Conservation (phyloP, 2,329 filamentous ascomycete species). For the Colletotrichum lindemuthianum region DNA sequence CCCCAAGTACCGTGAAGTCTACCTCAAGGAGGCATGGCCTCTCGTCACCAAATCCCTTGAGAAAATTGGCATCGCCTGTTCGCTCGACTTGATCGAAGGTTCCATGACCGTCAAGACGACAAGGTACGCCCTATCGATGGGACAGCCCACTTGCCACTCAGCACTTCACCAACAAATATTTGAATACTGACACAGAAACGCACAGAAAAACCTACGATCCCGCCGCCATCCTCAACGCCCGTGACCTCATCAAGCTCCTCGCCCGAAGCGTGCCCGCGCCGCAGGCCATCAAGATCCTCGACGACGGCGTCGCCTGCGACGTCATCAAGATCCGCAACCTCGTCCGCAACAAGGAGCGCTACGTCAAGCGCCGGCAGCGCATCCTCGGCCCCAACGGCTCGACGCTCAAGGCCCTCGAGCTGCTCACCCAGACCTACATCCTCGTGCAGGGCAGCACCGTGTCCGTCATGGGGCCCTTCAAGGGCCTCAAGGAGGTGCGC, state of each 20-base stretch:
- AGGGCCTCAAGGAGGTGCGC: conserved; percentile 91
- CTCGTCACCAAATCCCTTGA: conserved; percentile 88
- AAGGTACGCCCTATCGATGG: conserved; percentile 64
- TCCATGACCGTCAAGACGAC: conserved; percentile 98
- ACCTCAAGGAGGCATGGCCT: conserved; percentile 93
- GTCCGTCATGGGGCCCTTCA: conserved; percentile 89
- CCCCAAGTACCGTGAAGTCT: conserved; percentile 95
- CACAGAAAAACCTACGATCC: conserved; percentile 86
- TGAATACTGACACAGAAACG: conserved; percentile 11
- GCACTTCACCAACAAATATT: too few species aligned
- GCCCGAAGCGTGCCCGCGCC: conserved; percentile 91
- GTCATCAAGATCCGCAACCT: conserved; percentile 95
- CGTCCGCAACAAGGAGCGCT: conserved; percentile 92
- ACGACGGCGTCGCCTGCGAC: conserved; percentile 91
- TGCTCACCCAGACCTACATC: conserved; percentile 91
- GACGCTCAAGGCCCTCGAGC: conserved; percentile 92
- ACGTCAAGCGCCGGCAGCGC: conserved; percentile 92
- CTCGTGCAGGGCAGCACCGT: conserved; percentile 98
- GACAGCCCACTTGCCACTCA: too few species aligned
- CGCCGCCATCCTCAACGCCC: conserved; percentile 89
- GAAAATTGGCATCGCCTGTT: conserved; percentile 88
- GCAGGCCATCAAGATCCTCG: conserved; percentile 92
- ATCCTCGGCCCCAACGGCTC: conserved; percentile 92
- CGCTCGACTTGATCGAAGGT: conserved; percentile 92
- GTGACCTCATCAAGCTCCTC: conserved; percentile 93